Evolutionary conservation across 116 monocot species (phyloP).

Genomic region (Trichopus zeylanicus): DNA sequence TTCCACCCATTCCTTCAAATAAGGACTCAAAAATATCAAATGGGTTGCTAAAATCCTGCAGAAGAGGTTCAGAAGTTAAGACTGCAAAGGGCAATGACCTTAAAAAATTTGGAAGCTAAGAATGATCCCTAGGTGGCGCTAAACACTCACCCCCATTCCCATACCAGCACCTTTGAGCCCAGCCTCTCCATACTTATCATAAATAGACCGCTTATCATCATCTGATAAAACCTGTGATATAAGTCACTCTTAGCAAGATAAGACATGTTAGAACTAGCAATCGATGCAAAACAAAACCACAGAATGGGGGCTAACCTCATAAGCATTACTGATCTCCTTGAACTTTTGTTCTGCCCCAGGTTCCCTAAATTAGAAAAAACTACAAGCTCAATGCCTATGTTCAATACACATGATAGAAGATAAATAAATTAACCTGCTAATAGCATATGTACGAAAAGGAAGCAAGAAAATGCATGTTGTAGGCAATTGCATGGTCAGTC

Average conservation of each 20-base stretch:
- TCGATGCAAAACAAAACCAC: not conserved
- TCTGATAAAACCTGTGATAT: slow-evolving; percentile 68
- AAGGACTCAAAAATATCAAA: slow-evolving; percentile 92
- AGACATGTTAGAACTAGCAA: not conserved
- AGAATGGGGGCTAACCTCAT: slow-evolving; percentile 51
- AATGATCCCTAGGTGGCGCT: not conserved
- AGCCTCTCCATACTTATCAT: slow-evolving; percentile 94
- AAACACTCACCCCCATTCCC: slow-evolving; percentile 77
- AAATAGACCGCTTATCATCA: slow-evolving; percentile 86
- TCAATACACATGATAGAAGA: not conserved
- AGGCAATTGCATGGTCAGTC: no score
- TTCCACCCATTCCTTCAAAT: slow-evolving; percentile 75
- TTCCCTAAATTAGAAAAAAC: slow-evolving; percentile 41
- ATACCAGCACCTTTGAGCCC: slow-evolving; percentile 96
- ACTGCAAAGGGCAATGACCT: no score
- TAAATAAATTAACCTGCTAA: no score
- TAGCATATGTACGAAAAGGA: no score
- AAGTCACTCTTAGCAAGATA: not conserved
- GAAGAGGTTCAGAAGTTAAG: not conserved
- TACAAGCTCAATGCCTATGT: not conserved
- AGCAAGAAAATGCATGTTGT: no score
- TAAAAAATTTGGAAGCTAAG: no score
- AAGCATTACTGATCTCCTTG: slow-evolving; percentile 96
- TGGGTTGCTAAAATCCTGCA: slow-evolving; percentile 89
- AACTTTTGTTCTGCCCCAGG: slow-evolving; percentile 86